Evolutionary conservation across 768 basidiomycete species (phyloP), one percentile per base, ranked within the genome.

Genomic region (Auricularia cornea): DNA sequence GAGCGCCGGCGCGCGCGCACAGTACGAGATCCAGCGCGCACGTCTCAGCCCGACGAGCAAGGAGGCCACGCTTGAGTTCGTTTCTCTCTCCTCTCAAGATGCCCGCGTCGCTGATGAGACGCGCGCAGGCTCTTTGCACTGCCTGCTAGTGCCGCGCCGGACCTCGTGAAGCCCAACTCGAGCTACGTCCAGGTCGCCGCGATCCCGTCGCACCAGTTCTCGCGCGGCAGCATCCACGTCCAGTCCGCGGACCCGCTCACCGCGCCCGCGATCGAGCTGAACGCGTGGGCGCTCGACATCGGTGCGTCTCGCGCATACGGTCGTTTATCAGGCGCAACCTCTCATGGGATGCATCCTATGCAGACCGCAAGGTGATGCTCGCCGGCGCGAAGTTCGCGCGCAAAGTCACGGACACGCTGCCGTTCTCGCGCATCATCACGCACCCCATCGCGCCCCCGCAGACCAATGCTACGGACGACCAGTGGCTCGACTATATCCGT

Each of bases 191-290:
- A 74, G n/a, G 68, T 77, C 63, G 72, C 69, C 8, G 63, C 73
- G 14, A 72, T 72, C 28, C 74, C 78, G 30, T 70, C 80, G 40
- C 80, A 80, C 66, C 80, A 79, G 2, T 68, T 80, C 57, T 80
- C 80, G 23, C 76, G 81, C 38, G 83, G 83, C n/a, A 77, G 72
- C 1, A 74, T 83, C 57, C 74, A 80, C 54, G 79, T 83, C 65
- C 76, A 72, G 20, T 80, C 80, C 2, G 73, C 77, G 6, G 69
- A 77, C 67, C 73, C 79, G 5, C 77, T 79, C 63, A 69, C 71
- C n/a, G 60, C 73, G 23, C 83, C 83, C 0, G 63, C 68, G 5
- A 81, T 84, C 68, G 77, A 84, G 67, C 79, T 79, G 6, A 71
- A 75, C 61, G 79, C 79, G 70, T 74, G 78, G 57, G 72, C 18